A percentile compares a stretch with the other conserved stretches of the same genome.
These are phyloP conservation scores for Ensete ventricosum DNA, from an alignment of 176 grass and related monocot genomes.

Conservation along the genomic window DNA sequence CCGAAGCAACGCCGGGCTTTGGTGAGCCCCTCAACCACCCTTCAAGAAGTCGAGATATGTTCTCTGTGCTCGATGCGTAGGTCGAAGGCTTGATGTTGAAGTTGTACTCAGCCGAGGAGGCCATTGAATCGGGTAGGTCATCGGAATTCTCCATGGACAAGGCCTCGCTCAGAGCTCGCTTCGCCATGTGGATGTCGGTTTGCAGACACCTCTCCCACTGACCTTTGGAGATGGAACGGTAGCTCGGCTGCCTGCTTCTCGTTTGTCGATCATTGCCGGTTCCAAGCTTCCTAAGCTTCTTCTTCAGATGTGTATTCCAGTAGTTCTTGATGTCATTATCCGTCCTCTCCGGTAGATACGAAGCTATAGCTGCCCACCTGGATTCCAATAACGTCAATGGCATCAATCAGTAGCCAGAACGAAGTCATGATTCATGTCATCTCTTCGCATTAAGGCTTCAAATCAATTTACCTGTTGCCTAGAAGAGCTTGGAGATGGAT, in stretches of 20 bases:
- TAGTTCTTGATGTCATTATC: conserved; percentile 18
- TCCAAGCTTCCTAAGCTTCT: neutral
- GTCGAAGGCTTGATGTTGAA: neutral
- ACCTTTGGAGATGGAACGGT: neutral
- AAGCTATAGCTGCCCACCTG: conserved; percentile 13
- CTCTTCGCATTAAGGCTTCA: neutral
- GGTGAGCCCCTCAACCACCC: neutral
- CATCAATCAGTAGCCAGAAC: no score
- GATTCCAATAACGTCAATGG: no score
- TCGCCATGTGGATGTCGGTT: conserved; percentile 5
- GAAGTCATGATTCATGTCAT: neutral
- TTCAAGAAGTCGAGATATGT: conserved; percentile 4
- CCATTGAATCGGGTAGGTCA: no score
- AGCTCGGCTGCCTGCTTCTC: neutral
- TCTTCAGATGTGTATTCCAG: conserved; percentile 18
- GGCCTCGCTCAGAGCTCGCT: conserved; percentile 12
- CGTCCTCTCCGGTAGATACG: conserved; percentile 11
- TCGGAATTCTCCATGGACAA: neutral
- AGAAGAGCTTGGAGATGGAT: conserved; percentile 9
- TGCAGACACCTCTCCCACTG: conserved; percentile 10
- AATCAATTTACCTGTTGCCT: conserved; percentile 2
- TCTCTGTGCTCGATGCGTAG: conserved; percentile 6
- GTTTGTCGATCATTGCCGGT: neutral
- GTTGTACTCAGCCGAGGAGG: neutral
- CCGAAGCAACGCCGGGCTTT: neutral